Percentiles rank a stretch among this genome's conserved stretches.
Conservation (phyloP, 495 filamentous ascomycete species). For the Jackrogersella minutella region DNA sequence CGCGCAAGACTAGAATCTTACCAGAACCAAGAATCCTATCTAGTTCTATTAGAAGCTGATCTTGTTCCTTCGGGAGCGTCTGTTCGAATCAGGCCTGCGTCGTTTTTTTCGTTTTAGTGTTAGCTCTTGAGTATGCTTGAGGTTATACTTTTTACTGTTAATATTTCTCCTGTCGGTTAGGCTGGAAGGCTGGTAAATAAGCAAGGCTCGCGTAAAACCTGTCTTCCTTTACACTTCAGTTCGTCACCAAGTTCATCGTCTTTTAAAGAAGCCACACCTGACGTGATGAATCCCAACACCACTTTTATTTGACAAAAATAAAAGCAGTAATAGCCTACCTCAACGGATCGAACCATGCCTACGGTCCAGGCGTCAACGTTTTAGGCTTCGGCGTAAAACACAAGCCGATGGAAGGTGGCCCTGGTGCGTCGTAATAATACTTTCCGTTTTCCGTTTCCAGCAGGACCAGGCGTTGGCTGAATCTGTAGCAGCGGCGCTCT, state of each 20-base stretch:
- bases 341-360: background rate
- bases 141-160: too few relatives aligned
- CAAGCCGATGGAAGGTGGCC: background rate
- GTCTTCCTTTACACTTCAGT: background rate
- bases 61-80: conserved; percentile 33
- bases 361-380: background rate
- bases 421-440: background rate
- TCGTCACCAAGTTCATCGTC: background rate
- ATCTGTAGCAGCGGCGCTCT: conserved; percentile 4
- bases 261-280: background rate
- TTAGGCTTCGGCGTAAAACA: background rate
- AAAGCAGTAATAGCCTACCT: background rate
- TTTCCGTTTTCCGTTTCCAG: conserved; percentile 20
- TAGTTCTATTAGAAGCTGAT: background rate
- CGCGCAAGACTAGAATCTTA: conserved; percentile 20
- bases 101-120: too few relatives aligned
- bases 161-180: too few relatives aligned
- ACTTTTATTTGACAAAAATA: background rate
- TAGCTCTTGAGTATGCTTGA: too few relatives aligned
- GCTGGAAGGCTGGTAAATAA: too few relatives aligned
- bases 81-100: conserved; percentile 38
- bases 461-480: conserved; percentile 15
- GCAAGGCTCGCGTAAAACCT: too few relatives aligned
- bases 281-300: background rate
- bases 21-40: background rate